Evolutionary conservation across 164 flowering plant species (phyloP).

Genomic region (Macadamia integrifolia): DNA sequence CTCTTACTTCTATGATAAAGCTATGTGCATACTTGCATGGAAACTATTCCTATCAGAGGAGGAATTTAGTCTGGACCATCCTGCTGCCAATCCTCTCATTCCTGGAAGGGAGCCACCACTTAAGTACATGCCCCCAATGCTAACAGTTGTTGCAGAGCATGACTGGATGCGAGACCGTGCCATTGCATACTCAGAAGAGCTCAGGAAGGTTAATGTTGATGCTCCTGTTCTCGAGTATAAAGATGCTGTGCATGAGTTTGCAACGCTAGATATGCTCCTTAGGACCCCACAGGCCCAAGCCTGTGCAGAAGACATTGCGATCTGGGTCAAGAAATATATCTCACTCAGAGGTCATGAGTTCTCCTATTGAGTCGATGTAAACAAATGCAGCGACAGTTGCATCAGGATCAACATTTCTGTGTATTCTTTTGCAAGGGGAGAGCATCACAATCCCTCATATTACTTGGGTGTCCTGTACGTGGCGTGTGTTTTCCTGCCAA

Average conservation of each 20-base stretch:
- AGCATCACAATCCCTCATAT: neutral
- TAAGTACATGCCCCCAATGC: constrained; percentile 52
- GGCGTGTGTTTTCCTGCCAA: neutral
- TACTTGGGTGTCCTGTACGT: constrained; percentile 1
- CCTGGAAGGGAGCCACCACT: constrained; percentile 34
- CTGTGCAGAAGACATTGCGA: constrained; percentile 54
- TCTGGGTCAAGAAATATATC: constrained; percentile 58
- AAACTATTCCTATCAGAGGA: constrained; percentile 49
- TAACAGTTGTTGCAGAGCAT: constrained; percentile 53
- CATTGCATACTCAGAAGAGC: constrained; percentile 53
- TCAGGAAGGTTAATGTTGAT: constrained; percentile 49
- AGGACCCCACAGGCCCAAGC: constrained; percentile 56
- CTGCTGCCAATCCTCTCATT: constrained; percentile 53
- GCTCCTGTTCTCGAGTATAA: constrained; percentile 58
- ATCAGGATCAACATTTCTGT: constrained; percentile 1
- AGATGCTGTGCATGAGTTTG: constrained; percentile 55
- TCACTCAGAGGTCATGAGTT: constrained; percentile 50
- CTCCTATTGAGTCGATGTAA: constrained; percentile 31
- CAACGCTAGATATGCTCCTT: constrained; percentile 49
- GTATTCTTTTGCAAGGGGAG: neutral
- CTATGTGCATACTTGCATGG: constrained; percentile 50
- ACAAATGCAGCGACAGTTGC: neutral
- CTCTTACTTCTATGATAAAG: constrained; percentile 54
- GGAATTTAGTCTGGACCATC: constrained; percentile 46
- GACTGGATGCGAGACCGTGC: constrained; percentile 67